Conservation (phyloP, 2,329 filamentous ascomycete genomes). For the Didymella exigua region DNA sequence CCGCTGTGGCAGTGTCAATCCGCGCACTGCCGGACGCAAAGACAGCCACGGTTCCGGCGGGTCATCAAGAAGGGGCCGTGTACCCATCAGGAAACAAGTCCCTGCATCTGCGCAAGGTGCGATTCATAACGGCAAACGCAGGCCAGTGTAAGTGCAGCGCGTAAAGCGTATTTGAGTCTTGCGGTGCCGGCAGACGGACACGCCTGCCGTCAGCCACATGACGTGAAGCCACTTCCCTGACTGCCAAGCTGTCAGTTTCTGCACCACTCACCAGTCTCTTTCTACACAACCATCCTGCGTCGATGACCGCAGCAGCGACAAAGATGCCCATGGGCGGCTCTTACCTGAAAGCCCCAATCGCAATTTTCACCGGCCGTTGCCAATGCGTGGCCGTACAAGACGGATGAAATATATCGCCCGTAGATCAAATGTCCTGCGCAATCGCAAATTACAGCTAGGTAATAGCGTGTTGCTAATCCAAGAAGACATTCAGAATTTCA, state of each 20-base stretch:
- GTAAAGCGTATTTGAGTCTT: constrained; percentile 4
- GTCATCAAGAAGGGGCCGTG: constrained; percentile 6
- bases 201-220: constrained; percentile 19
- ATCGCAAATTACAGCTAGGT: neutral
- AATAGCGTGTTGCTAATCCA: too few relatives aligned
- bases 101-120: constrained; percentile 4
- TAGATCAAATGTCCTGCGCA: neutral
- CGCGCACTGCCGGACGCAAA: constrained; percentile 29
- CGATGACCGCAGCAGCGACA: neutral
- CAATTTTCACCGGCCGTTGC: neutral
- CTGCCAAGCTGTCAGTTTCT: constrained; percentile 1
- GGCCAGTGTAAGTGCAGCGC: constrained; percentile 9
- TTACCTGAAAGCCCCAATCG: neutral
- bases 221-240: constrained; percentile 19
- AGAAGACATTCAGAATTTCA: neutral
- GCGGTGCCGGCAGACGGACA: neutral
- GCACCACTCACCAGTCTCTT: neutral
- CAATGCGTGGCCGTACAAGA: neutral
- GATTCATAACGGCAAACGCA: constrained; percentile 19
- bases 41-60: constrained; percentile 14
- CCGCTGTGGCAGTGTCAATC: constrained; percentile 38
- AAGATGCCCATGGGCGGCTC: neutral
- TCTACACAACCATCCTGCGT: neutral
- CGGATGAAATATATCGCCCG: neutral
- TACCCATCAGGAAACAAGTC: constrained; percentile 7